Evolutionary conservation across 2,329 filamentous ascomycete species (phyloP), one percentile per base, ranked within the genome.

Genomic region (Colletotrichum kahawae): DNA sequence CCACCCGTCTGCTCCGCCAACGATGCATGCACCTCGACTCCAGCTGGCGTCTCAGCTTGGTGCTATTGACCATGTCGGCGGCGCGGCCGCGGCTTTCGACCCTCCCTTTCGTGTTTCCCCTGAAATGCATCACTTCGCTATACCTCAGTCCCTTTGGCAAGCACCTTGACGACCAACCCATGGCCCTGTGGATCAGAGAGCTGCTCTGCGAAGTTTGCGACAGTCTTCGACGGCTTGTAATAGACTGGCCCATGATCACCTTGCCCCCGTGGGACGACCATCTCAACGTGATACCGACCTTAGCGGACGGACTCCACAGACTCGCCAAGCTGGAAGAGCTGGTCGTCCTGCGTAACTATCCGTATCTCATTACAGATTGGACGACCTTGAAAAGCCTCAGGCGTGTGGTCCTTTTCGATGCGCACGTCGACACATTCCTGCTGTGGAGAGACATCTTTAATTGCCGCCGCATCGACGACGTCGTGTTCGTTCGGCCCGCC

Each of bases 311-410:
- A 0, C 88, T 90, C 71, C 79, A 82, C 77, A 79, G 83, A 60
- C 83, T 90, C 0, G 80, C 83, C 51, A 80, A 77, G 36, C 81
- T 90, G 10, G 85, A 90, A 71, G 87, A 89, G 77, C 87, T 90
- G 70, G 85, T 86, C 56, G 87, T 85, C 77, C 81, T 88, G 24
- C 83, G 82, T 9, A 87, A 89, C 65, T 88, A 89, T 75, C 83
- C 88, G 7, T 51, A 51, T 13, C 43, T 51, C 43, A 51, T 51
- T 18, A 51, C 43, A 51, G 18, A 51, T 10, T 51, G 43, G 43
- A 51, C 43, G n/a, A 51, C 21, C 10, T 51, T 51, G 43, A 51
- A 51, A 51, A 51, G 43, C n/a, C 81, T 90, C 29, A 80, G 80
- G 78, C 82, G 82, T 3, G 79, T 90, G 18, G 84, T 83, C 48